These are phyloP conservation scores for Theobroma cacao DNA, from an alignment of 345 rosid genomes.

Conservation along the genomic window DNA sequence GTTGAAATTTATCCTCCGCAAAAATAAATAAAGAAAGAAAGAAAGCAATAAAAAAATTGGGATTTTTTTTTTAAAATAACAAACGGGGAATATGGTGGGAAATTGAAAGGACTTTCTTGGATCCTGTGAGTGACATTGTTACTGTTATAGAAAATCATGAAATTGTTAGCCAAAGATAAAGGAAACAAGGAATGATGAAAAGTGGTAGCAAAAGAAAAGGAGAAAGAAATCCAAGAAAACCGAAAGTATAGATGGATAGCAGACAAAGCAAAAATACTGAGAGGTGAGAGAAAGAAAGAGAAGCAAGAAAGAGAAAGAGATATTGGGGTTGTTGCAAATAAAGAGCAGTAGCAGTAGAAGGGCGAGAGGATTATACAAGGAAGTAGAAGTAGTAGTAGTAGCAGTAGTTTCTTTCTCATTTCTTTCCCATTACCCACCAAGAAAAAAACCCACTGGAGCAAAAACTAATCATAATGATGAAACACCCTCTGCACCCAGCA, in stretches of 20 bases:
- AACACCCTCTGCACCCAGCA: slow-evolving; percentile 54
- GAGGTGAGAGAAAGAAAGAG: background rate
- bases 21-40: background rate
- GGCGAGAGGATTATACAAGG: background rate
- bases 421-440: slow-evolving; percentile 19
- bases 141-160: slow-evolving; percentile 23
- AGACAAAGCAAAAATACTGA: slow-evolving; percentile 27
- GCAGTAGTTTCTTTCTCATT: background rate
- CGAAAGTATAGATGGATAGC: slow-evolving; percentile 14
- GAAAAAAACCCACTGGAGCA: slow-evolving; percentile 32
- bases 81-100: slow-evolving; percentile 5
- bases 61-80: background rate
- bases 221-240: slow-evolving; percentile 39
- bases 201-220: slow-evolving; percentile 31
- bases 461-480: slow-evolving; percentile 48
- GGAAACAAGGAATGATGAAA: slow-evolving; percentile 55
- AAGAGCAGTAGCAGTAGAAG: background rate
- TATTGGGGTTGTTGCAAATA: background rate
- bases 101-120: slow-evolving; percentile 4
- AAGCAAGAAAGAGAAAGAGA: background rate
- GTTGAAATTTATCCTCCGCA: background rate
- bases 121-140: slow-evolving; percentile 14
- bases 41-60: background rate
- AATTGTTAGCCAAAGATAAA: slow-evolving; percentile 37
- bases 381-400: background rate